Evolutionary conservation across 139 green algal species (phyloP).

Genomic region (Coelastrella sp.): DNA sequence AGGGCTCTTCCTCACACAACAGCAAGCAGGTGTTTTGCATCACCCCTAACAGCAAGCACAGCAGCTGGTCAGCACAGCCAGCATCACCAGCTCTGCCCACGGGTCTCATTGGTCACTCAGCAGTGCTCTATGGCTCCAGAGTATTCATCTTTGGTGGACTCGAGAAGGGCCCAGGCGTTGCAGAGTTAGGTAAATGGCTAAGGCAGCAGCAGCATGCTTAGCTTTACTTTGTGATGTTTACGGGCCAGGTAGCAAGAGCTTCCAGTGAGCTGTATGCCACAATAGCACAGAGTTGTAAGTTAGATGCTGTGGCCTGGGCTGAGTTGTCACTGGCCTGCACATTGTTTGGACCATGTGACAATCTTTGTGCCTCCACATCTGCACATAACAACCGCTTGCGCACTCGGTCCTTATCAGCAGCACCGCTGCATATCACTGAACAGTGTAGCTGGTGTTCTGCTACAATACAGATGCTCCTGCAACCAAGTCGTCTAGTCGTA

Average conservation of each 20-base stretch:
- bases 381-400: too few species aligned
- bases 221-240: too few species aligned
- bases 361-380: too few species aligned
- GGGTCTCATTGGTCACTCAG: constrained; percentile 43
- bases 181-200: not conserved
- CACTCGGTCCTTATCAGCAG: too few species aligned
- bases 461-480: not conserved
- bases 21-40: constrained; percentile 17
- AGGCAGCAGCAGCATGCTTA: too few species aligned
- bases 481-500: not conserved
- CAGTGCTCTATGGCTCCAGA: not conserved
- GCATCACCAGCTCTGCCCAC: not conserved
- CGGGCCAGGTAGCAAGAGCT: too few species aligned
- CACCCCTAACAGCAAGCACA: not conserved
- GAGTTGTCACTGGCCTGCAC: too few species aligned
- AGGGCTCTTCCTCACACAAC: not conserved
- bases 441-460: not conserved
- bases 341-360: too few species aligned
- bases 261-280: too few species aligned
- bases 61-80: constrained; percentile 4
- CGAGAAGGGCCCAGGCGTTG: not conserved
- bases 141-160: constrained; percentile 41
- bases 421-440: too few species aligned
- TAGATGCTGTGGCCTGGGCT: too few species aligned
- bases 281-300: too few species aligned